phyloP scores from a whole-genome alignment of 129 eudicot species.

The Cynara cardunculus region DNA sequence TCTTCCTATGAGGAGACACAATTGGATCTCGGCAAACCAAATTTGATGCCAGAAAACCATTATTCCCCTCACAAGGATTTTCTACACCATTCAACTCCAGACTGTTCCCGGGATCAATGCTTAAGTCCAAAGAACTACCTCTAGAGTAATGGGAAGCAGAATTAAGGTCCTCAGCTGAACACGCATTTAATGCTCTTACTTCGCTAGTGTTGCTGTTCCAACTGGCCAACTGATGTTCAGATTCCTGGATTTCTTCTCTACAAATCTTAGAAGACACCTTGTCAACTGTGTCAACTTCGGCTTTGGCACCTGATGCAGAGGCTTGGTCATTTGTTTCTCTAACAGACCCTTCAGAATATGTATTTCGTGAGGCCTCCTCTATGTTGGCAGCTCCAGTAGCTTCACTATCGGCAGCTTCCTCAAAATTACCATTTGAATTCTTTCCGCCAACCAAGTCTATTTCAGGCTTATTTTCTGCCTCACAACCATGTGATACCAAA shows the following conservation, averaged over 20 bases:
- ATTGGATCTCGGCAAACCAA: constrained; percentile 25
- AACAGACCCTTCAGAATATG: constrained; percentile 3
- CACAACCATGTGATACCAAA: constrained; percentile 14
- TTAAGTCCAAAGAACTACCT: constrained; percentile 12
- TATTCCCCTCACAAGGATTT: background rate
- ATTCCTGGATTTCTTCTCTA: constrained; percentile 15
- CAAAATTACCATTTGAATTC: constrained; percentile 17
- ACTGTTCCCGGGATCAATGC: constrained; percentile 12
- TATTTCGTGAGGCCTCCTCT: constrained; percentile 14
- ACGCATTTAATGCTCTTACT: background rate
- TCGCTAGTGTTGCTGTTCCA: constrained; percentile 3
- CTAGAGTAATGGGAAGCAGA: constrained; percentile 18
- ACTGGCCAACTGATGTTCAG: constrained; percentile 14
- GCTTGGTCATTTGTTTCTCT: constrained; percentile 13
- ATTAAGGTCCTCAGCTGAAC: constrained; percentile 16
- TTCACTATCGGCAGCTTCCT: constrained; percentile 23
- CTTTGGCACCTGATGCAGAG: constrained; percentile 27
- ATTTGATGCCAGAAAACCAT: constrained; percentile 21
- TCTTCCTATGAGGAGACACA: constrained; percentile 5
- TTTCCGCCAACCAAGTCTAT: constrained; percentile 13
- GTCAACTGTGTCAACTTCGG: constrained; percentile 22
- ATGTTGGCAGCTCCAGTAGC: constrained; percentile 16
- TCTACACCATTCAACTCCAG: background rate
- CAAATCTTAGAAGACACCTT: constrained; percentile 18
- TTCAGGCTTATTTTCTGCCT: constrained; percentile 23